phyloP scores from a whole-genome alignment of 176 grass and related monocot genomes.

The Paspalum vaginatum region DNA sequence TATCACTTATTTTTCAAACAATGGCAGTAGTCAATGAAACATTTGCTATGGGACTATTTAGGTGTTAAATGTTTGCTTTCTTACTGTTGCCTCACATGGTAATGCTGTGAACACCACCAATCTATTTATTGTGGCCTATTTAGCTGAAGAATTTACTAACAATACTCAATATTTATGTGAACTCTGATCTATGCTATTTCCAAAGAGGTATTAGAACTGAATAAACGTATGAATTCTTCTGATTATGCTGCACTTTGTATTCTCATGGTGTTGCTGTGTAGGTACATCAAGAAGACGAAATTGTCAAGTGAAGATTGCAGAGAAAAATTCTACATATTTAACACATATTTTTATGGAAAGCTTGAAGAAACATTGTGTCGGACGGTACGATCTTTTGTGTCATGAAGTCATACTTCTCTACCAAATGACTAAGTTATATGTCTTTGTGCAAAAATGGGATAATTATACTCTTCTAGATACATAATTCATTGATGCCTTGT shows the following conservation, averaged over 20 bases:
- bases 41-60: slow-evolving; percentile 15
- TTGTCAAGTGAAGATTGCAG: slow-evolving; percentile 33
- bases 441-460: slow-evolving; percentile 1
- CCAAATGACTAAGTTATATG: slow-evolving; percentile 18
- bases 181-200: background rate
- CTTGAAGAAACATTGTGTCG: slow-evolving; percentile 65
- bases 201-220: background rate
- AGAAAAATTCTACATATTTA: slow-evolving; percentile 78
- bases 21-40: background rate
- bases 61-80: background rate
- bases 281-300: slow-evolving; percentile 63
- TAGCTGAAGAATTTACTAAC: slow-evolving; percentile 24
- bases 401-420: slow-evolving; percentile 36
- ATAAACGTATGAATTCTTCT: background rate
- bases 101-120: slow-evolving; percentile 5
- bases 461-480: slow-evolving; percentile 27
- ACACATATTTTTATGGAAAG: slow-evolving; percentile 92
- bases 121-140: slow-evolving; percentile 16
- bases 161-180: slow-evolving; percentile 7
- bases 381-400: slow-evolving; percentile 43
- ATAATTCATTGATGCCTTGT: slow-evolving; percentile 7
- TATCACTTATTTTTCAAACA: background rate
- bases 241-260: background rate
- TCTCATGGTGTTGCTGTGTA: slow-evolving; percentile 45
- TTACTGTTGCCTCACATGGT: slow-evolving; percentile 7